Conservation (phyloP, 345 rosid genomes). For the Hibiscus mutabilis region DNA sequence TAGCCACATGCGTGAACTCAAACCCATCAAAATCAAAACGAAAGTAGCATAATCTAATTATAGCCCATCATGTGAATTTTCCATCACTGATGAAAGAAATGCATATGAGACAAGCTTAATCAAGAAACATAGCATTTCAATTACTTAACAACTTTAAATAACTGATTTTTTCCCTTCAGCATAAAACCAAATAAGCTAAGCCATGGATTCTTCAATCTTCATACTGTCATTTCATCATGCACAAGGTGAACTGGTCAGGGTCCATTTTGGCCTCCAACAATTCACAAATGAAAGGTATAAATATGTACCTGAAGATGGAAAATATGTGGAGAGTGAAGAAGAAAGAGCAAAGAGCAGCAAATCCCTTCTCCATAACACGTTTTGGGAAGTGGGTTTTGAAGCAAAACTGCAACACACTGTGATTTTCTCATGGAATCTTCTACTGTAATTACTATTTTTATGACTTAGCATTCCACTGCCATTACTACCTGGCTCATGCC, state of each 20-base stretch:
- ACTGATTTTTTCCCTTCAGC: background rate
- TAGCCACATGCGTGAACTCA: background rate
- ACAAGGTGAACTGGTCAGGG: background rate
- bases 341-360: slow-evolving; percentile 57
- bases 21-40: background rate
- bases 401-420: slow-evolving; percentile 28
- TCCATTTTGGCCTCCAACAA: background rate
- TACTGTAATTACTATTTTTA: slow-evolving; percentile 21
- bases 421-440: slow-evolving; percentile 22
- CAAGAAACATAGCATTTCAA: background rate
- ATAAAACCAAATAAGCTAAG: background rate
- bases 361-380: slow-evolving; percentile 55
- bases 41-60: background rate
- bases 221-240: background rate
- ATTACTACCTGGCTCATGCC: slow-evolving; percentile 26
- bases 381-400: slow-evolving; percentile 25
- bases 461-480: slow-evolving; percentile 7
- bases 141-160: background rate
- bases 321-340: slow-evolving; percentile 42
- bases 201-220: background rate
- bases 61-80: slow-evolving; percentile 1
- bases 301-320: slow-evolving; percentile 46
- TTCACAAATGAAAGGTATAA: background rate
- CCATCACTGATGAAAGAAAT: background rate
- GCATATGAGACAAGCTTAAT: background rate